Evolutionary conservation across 1,139 yeast genomes (phyloP), one percentile per base, ranked within the genome.

Genomic region (Zygosaccharomyces pseudobailii): DNA sequence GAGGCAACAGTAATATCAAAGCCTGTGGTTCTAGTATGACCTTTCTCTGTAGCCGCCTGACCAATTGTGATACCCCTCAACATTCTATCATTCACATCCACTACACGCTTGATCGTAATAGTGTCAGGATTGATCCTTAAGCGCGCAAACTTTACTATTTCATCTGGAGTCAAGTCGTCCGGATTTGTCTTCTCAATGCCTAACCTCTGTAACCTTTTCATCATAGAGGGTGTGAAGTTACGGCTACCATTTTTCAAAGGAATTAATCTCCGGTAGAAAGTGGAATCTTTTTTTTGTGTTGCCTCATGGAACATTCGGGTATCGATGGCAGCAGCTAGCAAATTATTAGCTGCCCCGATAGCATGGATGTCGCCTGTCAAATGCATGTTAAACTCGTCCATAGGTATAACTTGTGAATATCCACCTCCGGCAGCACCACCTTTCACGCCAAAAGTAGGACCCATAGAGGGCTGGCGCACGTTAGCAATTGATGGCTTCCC

Each of bases 401-500:
- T 85, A 43, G 94, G 94, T 62, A 85, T 84, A 21, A 84, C 92
- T 67, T 85, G 92, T 6, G 94, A 76, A 62, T 84, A 84, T 46
- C 92, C 92, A 64, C 92, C 94, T 58, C 94, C 94, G 8, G 94
- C 92, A 52, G 94, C 94, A 67, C 92, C 92, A 63, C 94, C 94
- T 68, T 85, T 85, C 49, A 84, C 87, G 67, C 94, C 94, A 61
- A 85, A 84, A 7, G 92, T 85, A 46, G 94, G 94, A 21, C 94
- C 94, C 90, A 84, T 84, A 10, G 89, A 82, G 10, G 94, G 92
- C 64, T 85, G 94, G 68, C 94, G 78, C 40, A 85, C 89, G 59
- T 84, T 84, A 45, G 92, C 94, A 66, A 85, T 76, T 13, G 87
- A 76, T 50, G 84, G 82, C 55, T 74, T 75, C 40, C 78, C 76